Evolutionary conservation across 2,329 filamentous ascomycete genomes (phyloP), one percentile per base, ranked within the genome.

Genomic region (Arachnomyces sp.): DNA sequence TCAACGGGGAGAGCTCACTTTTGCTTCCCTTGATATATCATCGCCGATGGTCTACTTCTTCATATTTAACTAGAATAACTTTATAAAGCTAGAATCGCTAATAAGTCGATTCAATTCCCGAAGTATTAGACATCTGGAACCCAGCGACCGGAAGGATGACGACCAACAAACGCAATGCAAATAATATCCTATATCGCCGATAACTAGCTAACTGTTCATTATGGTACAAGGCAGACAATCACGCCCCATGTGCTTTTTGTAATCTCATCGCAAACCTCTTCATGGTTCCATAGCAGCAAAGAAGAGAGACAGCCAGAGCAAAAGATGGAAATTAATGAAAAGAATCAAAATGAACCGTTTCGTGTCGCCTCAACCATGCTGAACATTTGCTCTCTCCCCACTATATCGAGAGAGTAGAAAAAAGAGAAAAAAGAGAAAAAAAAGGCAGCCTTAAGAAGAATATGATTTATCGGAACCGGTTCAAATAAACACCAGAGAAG

Each of bases 261-360:
- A 57, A 49, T 56, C 52, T 55, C 58, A 59, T 61, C 56, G 55
- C 59, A 59, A 60, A 25, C 20, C 20, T 9, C 20, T 25, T 25
- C 20, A 25, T 25, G 20, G 20, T 25, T 58, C 61, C 46, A 44
- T 51, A 47, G 49, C 54, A 38, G 45, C 36, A 44, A 40, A 38
- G 29, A 25, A 25, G 20, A 25, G 20, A 25, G 20, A 44, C 42
- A 48, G 50, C 47, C 41, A 44, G 33, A 39, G 32, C 34, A 15
- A n/a, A 52, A 49, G 36, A 39, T 28, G 36, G 33, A 39, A 40
- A 43, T 43, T 49, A 45, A 58, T 47, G 41, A 36, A 43, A 18
- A 49, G 49, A 38, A 34, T 31, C 37, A 43, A 29, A 39, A 43
- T 46, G 43, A 31, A 31, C 34, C 13, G 34, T 20, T 39, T 40